Evolutionary conservation across 148 eudicot genomes (phyloP), one percentile per base, ranked within the genome.

Genomic region (Euryodendron excelsum): DNA sequence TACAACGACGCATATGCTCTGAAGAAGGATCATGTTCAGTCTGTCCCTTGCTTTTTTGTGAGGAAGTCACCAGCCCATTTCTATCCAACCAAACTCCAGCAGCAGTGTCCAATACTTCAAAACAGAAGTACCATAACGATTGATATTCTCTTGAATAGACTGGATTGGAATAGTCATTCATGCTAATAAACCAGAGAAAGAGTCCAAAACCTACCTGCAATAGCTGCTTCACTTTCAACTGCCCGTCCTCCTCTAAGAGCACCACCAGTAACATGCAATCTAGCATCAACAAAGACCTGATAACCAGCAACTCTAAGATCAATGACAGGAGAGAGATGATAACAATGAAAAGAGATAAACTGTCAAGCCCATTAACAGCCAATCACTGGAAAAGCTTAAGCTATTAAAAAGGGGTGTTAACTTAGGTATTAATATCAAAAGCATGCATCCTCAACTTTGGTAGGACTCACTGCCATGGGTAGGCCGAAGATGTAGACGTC

Each of bases 51-150:
- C 73, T 89, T 63, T 79, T 72, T 77, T 82, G 89, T 25, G 98
- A 82, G 76, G 97, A 89, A 78, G 93, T 91, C 74, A 96, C 98
- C 84, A 90, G 82, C 73, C 99, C 99, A 80, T 93, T 84, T 84
- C 91, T 90, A 84, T 96, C 99, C 82, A 96, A 81, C 99, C 99
- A 96, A 76, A 88, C 96, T 81, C 99, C 99, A 87, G 99, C 97
- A 79, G 99, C 97, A 78, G 99, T 96, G 88, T 96, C 99, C 94
- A 96, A 79, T 62, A 93, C 99, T 95, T 79, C 85, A 80, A n/a
- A 76, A 39, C 58, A 69, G n/a, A 80, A 48, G 23, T 25, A 44
- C 50, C 17, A 80, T 21, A 58, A 9, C 7, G 20, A 55, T 66
- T 41, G 5, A 34, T 8, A 52, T 52, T 41, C 2, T 80, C 33